phyloP scores from a whole-genome alignment of 768 basidiomycete species.

The Astraeus odoratus region DNA sequence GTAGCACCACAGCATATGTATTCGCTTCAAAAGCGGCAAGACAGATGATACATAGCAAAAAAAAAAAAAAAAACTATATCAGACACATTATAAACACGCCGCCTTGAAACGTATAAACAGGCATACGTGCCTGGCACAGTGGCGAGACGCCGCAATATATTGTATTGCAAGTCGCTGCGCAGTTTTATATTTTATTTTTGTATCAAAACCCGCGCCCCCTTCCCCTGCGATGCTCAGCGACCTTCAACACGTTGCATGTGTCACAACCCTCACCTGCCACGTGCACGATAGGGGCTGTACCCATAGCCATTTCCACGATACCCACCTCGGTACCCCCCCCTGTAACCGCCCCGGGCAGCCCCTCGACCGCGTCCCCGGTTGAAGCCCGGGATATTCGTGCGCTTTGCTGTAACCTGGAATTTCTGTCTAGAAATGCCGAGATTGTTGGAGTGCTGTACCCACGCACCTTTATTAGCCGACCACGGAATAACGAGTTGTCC shows the following conservation, averaged over 20 bases:
- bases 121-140: not conserved
- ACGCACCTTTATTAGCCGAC: constrained; percentile 83
- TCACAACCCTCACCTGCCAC: constrained; percentile 58
- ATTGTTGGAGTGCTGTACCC: not conserved
- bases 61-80: constrained; percentile 16
- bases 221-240: constrained; percentile 36
- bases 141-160: constrained; percentile 5
- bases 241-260: constrained; percentile 59
- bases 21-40: constrained; percentile 12
- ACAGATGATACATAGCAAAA: constrained; percentile 22
- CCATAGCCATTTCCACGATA: constrained; percentile 47
- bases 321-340: constrained; percentile 58
- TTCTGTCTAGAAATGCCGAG: not conserved
- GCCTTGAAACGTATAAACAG: not conserved
- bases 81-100: not conserved
- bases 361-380: constrained; percentile 78
- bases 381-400: constrained; percentile 94
- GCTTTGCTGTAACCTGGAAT: constrained; percentile 82
- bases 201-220: constrained; percentile 63
- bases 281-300: constrained; percentile 50
- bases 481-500: constrained; percentile 95
- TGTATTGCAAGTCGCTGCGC: constrained; percentile 8
- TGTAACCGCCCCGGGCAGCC: constrained; percentile 38
- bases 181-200: too few species aligned
- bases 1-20: too few species aligned